These are phyloP conservation scores for Salix viminalis DNA, from an alignment of 345 rosid species.

Conservation along the genomic window DNA sequence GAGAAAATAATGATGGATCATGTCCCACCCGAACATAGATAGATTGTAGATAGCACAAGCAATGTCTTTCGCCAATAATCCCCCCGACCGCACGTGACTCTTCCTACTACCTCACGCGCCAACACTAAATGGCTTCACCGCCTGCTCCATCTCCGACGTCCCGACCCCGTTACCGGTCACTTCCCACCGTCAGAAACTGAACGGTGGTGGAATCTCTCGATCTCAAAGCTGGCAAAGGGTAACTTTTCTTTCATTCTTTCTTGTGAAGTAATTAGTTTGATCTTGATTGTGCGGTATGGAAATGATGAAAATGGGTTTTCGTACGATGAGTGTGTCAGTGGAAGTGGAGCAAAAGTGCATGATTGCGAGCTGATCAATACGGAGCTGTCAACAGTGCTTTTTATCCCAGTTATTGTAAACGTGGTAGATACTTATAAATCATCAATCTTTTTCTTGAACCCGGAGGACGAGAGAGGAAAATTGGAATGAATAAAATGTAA, in stretches of 20 bases:
- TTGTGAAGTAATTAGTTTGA: neutral
- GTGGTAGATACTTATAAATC: constrained; percentile 37
- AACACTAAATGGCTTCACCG: neutral
- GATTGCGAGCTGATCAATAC: constrained; percentile 83
- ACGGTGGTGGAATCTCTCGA: constrained; percentile 36
- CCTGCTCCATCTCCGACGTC: constrained; percentile 9
- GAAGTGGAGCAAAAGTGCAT: constrained; percentile 67
- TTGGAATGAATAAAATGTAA: too few relatives aligned
- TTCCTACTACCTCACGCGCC: constrained; percentile 16
- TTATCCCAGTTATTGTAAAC: constrained; percentile 82
- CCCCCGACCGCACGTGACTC: constrained; percentile 19
- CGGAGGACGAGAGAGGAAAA: too few relatives aligned
- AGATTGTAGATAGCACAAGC: neutral
- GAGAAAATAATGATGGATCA: neutral
- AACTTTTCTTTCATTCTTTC: neutral
- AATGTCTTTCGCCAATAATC: neutral
- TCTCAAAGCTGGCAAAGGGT: constrained; percentile 63
- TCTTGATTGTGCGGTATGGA: neutral
- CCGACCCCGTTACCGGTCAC: constrained; percentile 14
- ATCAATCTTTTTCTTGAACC: neutral
- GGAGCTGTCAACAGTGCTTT: constrained; percentile 89
- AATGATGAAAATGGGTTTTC: neutral
- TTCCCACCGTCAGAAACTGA: constrained; percentile 23
- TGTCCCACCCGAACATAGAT: neutral
- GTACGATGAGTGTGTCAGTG: constrained; percentile 55